Base-by-base conservation (phyloP, 768 basidiomycete genomes). In the Hebeloma cylindrosporum region DNA sequence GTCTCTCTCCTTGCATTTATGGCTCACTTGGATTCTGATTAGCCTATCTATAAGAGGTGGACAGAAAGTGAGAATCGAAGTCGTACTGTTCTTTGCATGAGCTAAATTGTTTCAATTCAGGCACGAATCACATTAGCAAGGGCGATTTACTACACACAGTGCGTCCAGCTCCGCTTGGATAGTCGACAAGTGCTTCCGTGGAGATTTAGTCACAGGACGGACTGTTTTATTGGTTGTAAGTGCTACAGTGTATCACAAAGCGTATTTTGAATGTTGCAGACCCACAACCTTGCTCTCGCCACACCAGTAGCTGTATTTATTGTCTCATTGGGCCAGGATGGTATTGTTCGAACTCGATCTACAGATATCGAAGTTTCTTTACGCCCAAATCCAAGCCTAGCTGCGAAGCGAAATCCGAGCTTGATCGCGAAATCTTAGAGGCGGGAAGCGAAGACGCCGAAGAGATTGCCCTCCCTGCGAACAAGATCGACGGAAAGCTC, bases 181-280 rank as follows among this genome's bases (percentile, higher is more conserved):
- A 26, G 83, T 82, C 54, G 71, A 80, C 17, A 72, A 88, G 33
- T 92, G 89, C 54, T 70, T 96, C 29, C 72, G 74, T 49, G 91
- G 93, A 7, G 82, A 85, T 33, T 66, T 95, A 27, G 73, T 91
- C 56, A 65, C 70, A 21, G 81, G 77, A 13, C 75, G 92, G 33
- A 94, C 93, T 0, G 67, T 93, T 44, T 74, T 95, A 33, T 72
- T 95, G 14, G 92, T 95, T 18, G 79, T 79, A 55, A 45, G 70
- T 42, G n/a, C 18, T 13, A n/a, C 9, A 17, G 6, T 17, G 20
- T 39, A 6, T 17, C 3, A 7, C 22, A 13, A 22, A 52, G 3
- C 5, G 22, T 16, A 23, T 27, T 36, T 11, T 22, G 43, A 10
- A 23, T 44, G 11, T 34, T 20, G 10, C 35, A 72, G 73, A 71